Evolutionary conservation across 805 yeast species (phyloP), one percentile per base, ranked within the genome.

Genomic region (Tetrapisispora nanseiensis): DNA sequence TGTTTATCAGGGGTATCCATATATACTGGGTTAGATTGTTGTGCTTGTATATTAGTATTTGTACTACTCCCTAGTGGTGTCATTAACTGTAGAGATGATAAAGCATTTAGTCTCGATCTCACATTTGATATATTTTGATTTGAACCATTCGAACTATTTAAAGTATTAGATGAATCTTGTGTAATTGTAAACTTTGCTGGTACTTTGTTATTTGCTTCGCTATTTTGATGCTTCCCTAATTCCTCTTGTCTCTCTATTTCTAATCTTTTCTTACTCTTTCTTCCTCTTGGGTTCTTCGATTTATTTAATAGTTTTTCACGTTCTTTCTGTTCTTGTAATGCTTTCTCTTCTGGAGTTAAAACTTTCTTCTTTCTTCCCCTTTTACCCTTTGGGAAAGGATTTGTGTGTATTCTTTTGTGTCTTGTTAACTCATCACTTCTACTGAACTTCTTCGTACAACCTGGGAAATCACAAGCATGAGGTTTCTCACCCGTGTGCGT

Each of bases 401-500:
- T 81, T 20, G 79, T 76, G 58, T 82, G 89, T 44, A 81, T 82
- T 46, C 87, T 68, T 38, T 75, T 67, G 57, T 82, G 90, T 56
- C 90, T 70, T 12, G 86, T 82, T 40, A 82, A 65, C 56, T 82
- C 90, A 59, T 82, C 90, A 24, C 81, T 75, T 43, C 90, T 65
- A 37, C 82, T 73, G 54, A 82, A 82, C 46, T 72, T 68, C 62
- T 82, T 82, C 43, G 70, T 66, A 58, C 90, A 82, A 0, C 83
- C 83, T 0, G 82, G 82, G 50, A 71, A 82, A 22, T 77, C 72
- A 61, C 89, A 82, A n/a, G 72, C 73, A 59, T 82, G 87, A 3
- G 90, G 90, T 56, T 79, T 81, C 54, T 82, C 89, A 21, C 90
- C 90, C 0, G 90, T 82, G 54, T 82, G 90, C 11, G 87, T 82